phyloP scores from a whole-genome alignment of 2,329 filamentous ascomycete genomes.

The Pseudopyrenochaeta lycopersici region DNA sequence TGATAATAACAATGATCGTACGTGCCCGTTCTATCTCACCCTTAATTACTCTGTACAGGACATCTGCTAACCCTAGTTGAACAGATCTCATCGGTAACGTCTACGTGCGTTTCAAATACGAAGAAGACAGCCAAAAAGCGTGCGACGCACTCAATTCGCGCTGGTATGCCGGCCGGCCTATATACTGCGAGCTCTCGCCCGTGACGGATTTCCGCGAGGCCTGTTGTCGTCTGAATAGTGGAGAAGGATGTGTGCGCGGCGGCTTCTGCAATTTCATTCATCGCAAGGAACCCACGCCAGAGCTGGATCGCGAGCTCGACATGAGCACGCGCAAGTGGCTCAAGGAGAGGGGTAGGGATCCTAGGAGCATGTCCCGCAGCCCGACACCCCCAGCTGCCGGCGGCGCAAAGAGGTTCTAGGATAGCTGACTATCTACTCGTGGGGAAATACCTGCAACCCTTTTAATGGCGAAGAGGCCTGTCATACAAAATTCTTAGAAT shows the following conservation, averaged over 20 bases:
- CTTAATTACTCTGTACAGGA: too few relatives aligned
- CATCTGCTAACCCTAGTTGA: conserved; percentile 10
- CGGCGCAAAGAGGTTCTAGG: conserved; percentile 12
- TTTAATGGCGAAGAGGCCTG: too few relatives aligned
- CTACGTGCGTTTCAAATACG: conserved; percentile 99
- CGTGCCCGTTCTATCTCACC: conserved; percentile 46
- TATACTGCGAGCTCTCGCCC: conserved; percentile 96
- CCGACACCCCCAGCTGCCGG: conserved; percentile 80
- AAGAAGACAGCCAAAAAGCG: conserved; percentile 91
- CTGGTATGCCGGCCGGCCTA: conserved; percentile 96
- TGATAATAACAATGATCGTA: conserved; percentile 98
- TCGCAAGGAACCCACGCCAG: conserved; percentile 89
- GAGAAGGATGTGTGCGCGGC: conserved; percentile 93
- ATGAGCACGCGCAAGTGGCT: conserved; percentile 97
- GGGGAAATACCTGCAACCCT: too few relatives aligned
- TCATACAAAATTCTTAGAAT: too few relatives aligned
- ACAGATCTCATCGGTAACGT: conserved; percentile 96
- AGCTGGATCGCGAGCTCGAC: conserved; percentile 87
- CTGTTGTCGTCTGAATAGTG: conserved; percentile 91
- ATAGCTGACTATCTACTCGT: not conserved
- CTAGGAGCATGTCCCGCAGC: conserved; percentile 81
- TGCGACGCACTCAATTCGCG: conserved; percentile 93
- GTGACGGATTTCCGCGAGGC: conserved; percentile 99
- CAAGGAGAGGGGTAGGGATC: conserved; percentile 82
- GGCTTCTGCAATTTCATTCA: conserved; percentile 99